Percentiles rank a stretch among this genome's conserved stretches.
These are phyloP conservation scores for Schwanniomyces polymorphus DNA, from an alignment of 805 yeast genomes.

Conservation along the genomic window DNA sequence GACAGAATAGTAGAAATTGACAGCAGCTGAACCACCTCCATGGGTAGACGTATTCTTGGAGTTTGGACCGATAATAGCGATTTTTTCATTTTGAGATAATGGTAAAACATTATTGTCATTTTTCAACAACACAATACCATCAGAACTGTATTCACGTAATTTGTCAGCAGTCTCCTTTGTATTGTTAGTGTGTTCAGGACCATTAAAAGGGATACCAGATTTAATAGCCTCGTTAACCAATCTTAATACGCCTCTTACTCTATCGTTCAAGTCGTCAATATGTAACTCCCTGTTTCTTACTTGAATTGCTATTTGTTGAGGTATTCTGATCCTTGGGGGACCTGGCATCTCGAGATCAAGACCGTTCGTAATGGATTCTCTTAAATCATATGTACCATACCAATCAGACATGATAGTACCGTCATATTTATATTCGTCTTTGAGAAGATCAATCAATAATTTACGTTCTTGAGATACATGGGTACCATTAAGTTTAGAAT, in stretches of 20 bases:
- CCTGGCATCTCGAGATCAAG: constrained; percentile 38
- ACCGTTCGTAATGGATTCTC: constrained; percentile 25
- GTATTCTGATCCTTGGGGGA: constrained; percentile 22
- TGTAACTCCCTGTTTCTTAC: constrained; percentile 24
- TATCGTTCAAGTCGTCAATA: constrained; percentile 21
- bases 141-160: constrained; percentile 21
- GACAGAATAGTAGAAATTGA: constrained; percentile 23
- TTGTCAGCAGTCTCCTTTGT: constrained; percentile 21
- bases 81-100: constrained; percentile 26
- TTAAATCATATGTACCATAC: constrained; percentile 29
- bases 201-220: constrained; percentile 20
- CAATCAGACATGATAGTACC: constrained; percentile 37
- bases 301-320: constrained; percentile 8
- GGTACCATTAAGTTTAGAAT: constrained; percentile 30
- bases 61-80: constrained; percentile 35
- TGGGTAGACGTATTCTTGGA: constrained; percentile 26
- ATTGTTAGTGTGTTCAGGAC: constrained; percentile 20
- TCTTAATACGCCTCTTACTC: constrained; percentile 24
- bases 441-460: constrained; percentile 21
- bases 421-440: constrained; percentile 32
- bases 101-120: constrained; percentile 27
- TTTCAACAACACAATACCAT: constrained; percentile 28
- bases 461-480: constrained; percentile 25
- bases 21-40: constrained; percentile 36
- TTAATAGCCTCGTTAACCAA: constrained; percentile 21